Base-by-base conservation (phyloP, 2,329 filamentous ascomycete genomes). In the Mollisiaceae sp. region DNA sequence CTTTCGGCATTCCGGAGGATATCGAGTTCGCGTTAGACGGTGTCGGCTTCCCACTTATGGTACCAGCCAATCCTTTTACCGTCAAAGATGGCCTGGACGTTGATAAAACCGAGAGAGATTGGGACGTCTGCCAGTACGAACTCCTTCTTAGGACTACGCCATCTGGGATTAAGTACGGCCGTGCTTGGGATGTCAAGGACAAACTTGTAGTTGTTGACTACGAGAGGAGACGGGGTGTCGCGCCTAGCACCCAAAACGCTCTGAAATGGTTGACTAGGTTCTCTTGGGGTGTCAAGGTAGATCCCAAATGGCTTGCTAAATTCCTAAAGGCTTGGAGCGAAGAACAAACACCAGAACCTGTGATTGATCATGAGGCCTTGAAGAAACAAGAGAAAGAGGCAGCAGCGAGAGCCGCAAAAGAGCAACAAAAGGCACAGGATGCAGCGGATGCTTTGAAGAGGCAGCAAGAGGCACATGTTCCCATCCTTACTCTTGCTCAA, bases 1-100 rank as follows among this genome's bases (percentile, higher is more conserved):
- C 50, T 8, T 54, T 54, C 22, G 50, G 24, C 24, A 27, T 54
- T n/a, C 50, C 50, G 14, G 50, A 54, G 22, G 50, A 54, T 54
- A 27, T 54, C 50, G 2, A 11, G 8, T 18, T 54, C 5, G 50
- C 18, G 8, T 2, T 18, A 4, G 12, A 35, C n/a, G 50, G 50
- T 18, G 8, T 15, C 14, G 22, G 22, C 12, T 27, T 54, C 8
- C 50, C 50, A 14, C 32, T 50, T 8, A 9, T 20, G 6, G 11
- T 4, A 12, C 20, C 45, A 9, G n/a, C 8, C 2, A 50, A 4
- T 11, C 3, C n/a, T 20, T 50, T 27, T 20, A 50, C 45, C 22
- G 45, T 50, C 22, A 6, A 18, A 18, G 27, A 27, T 18, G 50
- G 24, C 3, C 12, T 54, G 4, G 50, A 35, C n/a, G 24, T 15